These are phyloP conservation scores for Furcasterigmium sp. DNA, from an alignment of 2,329 filamentous ascomycete genomes.

Conservation along the genomic window DNA sequence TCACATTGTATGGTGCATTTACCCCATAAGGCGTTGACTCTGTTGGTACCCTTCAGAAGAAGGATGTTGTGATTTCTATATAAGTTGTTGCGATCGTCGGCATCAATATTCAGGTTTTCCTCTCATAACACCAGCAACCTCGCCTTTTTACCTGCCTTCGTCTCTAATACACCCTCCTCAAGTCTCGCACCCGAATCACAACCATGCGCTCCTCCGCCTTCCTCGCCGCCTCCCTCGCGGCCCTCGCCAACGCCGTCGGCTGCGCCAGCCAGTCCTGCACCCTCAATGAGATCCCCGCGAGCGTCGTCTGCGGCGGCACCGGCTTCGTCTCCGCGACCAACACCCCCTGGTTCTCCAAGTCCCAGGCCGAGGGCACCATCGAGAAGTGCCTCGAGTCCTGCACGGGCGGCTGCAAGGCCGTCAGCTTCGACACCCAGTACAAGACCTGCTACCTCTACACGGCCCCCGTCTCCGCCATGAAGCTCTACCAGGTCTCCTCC, in stretches of 20 bases:
- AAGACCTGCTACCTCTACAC: conserved; percentile 1
- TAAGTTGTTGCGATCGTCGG: not conserved
- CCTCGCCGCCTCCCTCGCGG: not conserved
- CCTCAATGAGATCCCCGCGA: not conserved
- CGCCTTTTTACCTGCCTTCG: not conserved
- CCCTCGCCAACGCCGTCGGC: not conserved
- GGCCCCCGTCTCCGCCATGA: not conserved
- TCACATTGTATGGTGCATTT: not conserved
- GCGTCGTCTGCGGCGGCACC: not conserved
- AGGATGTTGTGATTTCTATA: conserved; percentile 1
- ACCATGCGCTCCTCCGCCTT: not conserved
- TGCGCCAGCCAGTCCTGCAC: conserved; percentile 1
- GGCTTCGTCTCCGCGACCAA: not conserved
- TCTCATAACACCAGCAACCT: not conserved
- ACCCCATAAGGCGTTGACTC: not conserved
- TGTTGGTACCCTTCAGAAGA: not conserved
- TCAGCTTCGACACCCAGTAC: conserved; percentile 1
- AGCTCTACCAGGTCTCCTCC: conserved; percentile 1
- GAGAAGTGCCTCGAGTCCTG: not conserved
- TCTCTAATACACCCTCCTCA: not conserved
- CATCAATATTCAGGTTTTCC: not conserved
- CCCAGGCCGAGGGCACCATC: not conserved
- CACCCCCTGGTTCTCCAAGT: not conserved
- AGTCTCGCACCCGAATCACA: not conserved
- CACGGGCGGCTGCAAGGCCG: not conserved